Percentiles rank a stretch among this genome's conserved stretches.
Conservation (phyloP, 2,329 filamentous ascomycete genomes). For the Fusarium mexicanum region DNA sequence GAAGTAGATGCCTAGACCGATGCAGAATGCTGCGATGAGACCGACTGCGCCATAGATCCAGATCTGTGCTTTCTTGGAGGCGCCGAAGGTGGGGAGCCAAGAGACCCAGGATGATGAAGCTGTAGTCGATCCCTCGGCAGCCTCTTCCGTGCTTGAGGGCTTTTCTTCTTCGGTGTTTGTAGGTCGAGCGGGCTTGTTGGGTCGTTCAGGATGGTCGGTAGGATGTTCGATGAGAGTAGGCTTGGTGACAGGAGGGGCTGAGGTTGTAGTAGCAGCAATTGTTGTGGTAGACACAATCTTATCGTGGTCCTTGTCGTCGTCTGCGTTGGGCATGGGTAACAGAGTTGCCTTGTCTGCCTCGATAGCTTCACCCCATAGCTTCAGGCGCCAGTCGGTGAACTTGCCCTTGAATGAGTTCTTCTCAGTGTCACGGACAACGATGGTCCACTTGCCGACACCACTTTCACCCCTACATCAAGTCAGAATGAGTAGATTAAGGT, state of each 20-base stretch:
- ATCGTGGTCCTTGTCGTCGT: slow-evolving; percentile 86
- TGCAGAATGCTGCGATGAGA: slow-evolving; percentile 88
- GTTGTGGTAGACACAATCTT: slow-evolving; percentile 64
- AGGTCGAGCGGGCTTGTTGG: slow-evolving; percentile 60
- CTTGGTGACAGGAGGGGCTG: slow-evolving; percentile 58
- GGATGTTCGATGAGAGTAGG: slow-evolving; percentile 58
- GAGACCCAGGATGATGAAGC: slow-evolving; percentile 80
- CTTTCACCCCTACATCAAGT: slow-evolving; percentile 77
- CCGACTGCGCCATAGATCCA: slow-evolving; percentile 92
- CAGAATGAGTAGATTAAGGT: slow-evolving; percentile 34
- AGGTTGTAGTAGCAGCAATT: slow-evolving; percentile 71
- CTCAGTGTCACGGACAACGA: slow-evolving; percentile 85
- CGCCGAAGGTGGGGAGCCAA: slow-evolving; percentile 89
- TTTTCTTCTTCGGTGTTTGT: slow-evolving; percentile 42
- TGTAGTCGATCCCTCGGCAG: slow-evolving; percentile 52
- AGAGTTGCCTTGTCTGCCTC: slow-evolving; percentile 77
- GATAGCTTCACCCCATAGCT: slow-evolving; percentile 90
- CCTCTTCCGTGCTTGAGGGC: slow-evolving; percentile 45
- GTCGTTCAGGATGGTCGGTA: slow-evolving; percentile 72
- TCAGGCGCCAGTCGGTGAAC: slow-evolving; percentile 92
- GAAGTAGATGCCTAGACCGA: slow-evolving; percentile 82
- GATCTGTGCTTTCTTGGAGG: slow-evolving; percentile 84
- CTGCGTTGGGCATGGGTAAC: slow-evolving; percentile 82
- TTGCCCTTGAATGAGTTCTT: slow-evolving; percentile 80
- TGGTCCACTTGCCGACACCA: slow-evolving; percentile 88